Conservation (phyloP, 169 alveolate species). For the Plasmodium berghei region DNA sequence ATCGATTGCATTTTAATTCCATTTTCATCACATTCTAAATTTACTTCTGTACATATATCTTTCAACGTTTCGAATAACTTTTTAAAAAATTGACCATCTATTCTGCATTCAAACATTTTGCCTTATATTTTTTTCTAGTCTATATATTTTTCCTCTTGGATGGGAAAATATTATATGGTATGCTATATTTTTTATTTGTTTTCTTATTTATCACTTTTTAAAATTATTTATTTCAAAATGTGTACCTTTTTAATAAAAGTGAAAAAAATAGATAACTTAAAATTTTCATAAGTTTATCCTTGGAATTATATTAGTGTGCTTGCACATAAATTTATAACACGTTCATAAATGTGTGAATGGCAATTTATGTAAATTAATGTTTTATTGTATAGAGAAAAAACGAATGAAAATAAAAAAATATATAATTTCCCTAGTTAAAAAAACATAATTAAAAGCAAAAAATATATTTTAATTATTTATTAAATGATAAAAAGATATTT, state of each 20-base stretch:
- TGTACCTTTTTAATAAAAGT: background rate
- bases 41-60: slow-evolving; percentile 91
- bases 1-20: slow-evolving; percentile 93
- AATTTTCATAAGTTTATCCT: background rate
- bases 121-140: background rate
- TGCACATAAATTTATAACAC: too few species aligned
- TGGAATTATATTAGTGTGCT: too few species aligned
- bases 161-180: background rate
- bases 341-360: too few species aligned
- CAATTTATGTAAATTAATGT: too few species aligned
- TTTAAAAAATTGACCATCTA: slow-evolving; percentile 85
- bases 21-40: slow-evolving; percentile 90
- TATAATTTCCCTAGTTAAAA: too few species aligned
- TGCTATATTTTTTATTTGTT: background rate
- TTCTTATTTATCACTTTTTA: background rate
- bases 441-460: too few species aligned
- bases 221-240: background rate
- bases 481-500: too few species aligned
- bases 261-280: background rate
- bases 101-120: slow-evolving; percentile 86
- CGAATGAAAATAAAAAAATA: too few species aligned
- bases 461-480: too few species aligned
- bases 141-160: background rate
- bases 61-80: slow-evolving; percentile 89
- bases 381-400: too few species aligned